Percentiles rank a stretch among this genome's conserved stretches.
These are phyloP conservation scores for Solanum etuberosum DNA, from an alignment of 257 asterid species.

Conservation along the genomic window DNA sequence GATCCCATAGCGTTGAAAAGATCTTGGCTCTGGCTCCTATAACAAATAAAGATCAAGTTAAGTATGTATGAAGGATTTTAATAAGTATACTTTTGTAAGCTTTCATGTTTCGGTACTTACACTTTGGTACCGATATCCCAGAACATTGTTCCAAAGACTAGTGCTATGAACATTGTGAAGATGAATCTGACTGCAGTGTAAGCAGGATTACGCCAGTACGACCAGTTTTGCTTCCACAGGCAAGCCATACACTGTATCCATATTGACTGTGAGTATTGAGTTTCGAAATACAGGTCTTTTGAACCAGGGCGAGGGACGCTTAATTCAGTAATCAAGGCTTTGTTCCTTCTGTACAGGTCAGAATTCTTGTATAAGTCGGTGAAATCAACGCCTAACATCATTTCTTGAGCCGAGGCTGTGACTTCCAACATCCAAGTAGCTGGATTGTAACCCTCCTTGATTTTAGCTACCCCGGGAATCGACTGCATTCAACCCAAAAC, in stretches of 20 bases:
- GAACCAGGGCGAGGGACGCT: slow-evolving; percentile 28
- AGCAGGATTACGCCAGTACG: slow-evolving; percentile 51
- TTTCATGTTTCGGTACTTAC: slow-evolving; percentile 7
- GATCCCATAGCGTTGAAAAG: slow-evolving; percentile 8
- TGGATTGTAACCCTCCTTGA: slow-evolving; percentile 49
- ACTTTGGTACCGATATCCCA: slow-evolving; percentile 51
- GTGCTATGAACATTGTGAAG: slow-evolving; percentile 24
- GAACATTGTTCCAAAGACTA: slow-evolving; percentile 42
- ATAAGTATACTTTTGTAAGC: not conserved
- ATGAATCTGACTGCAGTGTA: slow-evolving; percentile 39
- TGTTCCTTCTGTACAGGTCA: slow-evolving; percentile 41
- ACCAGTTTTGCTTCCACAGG: slow-evolving; percentile 47
- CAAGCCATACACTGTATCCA: slow-evolving; percentile 40
- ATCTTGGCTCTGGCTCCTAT: not conserved
- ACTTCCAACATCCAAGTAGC: slow-evolving; percentile 72
- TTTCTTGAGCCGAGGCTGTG: slow-evolving; percentile 31
- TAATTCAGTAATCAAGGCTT: slow-evolving; percentile 33
- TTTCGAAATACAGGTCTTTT: slow-evolving; percentile 28
- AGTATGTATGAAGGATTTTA: slow-evolving; percentile 1
- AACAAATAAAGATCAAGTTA: slow-evolving; percentile 24
- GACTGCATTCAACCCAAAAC: slow-evolving; percentile 11
- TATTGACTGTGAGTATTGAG: slow-evolving; percentile 32
- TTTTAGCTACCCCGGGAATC: slow-evolving; percentile 32
- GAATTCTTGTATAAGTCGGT: slow-evolving; percentile 30
- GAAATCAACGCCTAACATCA: slow-evolving; percentile 32